Evolutionary conservation across 208 protist species (phyloP).

Genomic region (Leishmania arabica): DNA sequence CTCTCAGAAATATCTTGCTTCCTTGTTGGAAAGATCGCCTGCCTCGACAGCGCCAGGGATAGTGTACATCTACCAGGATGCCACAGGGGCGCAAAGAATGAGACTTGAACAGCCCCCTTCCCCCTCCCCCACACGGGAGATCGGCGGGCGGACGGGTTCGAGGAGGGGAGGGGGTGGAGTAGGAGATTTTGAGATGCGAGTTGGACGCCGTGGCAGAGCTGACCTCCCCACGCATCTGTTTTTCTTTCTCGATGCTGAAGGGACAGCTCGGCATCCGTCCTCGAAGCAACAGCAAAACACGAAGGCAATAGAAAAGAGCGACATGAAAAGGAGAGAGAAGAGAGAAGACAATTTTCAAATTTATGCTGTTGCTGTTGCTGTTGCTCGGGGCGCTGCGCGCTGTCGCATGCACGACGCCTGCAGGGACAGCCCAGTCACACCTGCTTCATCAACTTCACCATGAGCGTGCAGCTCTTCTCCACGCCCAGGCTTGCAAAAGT

Average conservation of each 20-base stretch:
- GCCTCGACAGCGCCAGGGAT: background rate
- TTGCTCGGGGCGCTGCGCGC: background rate
- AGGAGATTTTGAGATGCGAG: background rate
- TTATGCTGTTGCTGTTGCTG: background rate
- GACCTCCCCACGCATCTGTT: background rate
- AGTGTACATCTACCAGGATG: background rate
- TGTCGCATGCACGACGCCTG: background rate
- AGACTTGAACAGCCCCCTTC: background rate
- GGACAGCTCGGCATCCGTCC: background rate
- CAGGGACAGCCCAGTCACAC: background rate
- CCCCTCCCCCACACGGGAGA: background rate
- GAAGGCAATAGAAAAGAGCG: background rate
- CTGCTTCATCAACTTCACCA: conserved; percentile 33
- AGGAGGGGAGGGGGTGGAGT: background rate
- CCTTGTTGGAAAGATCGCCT: background rate
- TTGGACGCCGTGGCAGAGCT: background rate
- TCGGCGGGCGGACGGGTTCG: background rate
- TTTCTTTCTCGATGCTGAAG: background rate
- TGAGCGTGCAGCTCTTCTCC: conserved; percentile 63
- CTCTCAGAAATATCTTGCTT: background rate
- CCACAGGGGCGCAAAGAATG: background rate
- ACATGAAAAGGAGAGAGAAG: background rate
- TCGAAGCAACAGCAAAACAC: background rate
- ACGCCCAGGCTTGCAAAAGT: conserved; percentile 71
- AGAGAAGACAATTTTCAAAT: background rate